Evolutionary conservation across 805 yeast genomes (phyloP), one percentile per base, ranked within the genome.

Genomic region (Ogataea siamensis): DNA sequence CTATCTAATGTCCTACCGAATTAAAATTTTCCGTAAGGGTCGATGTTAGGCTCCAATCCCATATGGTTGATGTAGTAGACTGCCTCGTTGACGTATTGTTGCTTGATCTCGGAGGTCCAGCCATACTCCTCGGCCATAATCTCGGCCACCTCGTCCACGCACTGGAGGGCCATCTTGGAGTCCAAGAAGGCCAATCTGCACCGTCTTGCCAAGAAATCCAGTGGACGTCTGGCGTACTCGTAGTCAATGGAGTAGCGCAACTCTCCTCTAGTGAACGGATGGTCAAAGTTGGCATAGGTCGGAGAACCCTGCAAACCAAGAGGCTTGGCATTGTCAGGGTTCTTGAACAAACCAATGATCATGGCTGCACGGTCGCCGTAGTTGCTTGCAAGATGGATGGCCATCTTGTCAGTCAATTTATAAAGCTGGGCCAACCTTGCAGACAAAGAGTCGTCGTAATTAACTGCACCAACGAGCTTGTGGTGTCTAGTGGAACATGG

Each of bases 211-310:
- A 89, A 71, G 71, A 89, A 87, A 64, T 89, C 98, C 40, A 82
- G 68, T 32, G 96, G 94, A 9, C 89, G 84, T 67, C 94, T 76
- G 28, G 87, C 78, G 62, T 87, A 87, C 68, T 89, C 98, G 64
- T 86, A 76, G 45, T 76, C 68, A 51, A 87, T 71, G 9, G 87
- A 81, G 66, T 88, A 91, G 57, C 79, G 73, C 62, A 91, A 73
- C 68, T 89, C 98, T 37, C 93, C 97, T 55, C 88, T 76, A 39
- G 94, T 86, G 67, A 87, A 89, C 52, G 95, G 95, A 64, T 81
- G 83, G 48, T 79, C 83, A 54, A 78, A 83, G 28, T 70, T 66
- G 46, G 68, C 71, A 59, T 65, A 78, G 8, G 49, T 31, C 12
- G 48, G 40, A 1, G 17, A 22, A 6, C 19, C 55, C 25, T 12